phyloP scores from a whole-genome alignment of 202 grass and related monocot genomes.

The Zoysia matrella region DNA sequence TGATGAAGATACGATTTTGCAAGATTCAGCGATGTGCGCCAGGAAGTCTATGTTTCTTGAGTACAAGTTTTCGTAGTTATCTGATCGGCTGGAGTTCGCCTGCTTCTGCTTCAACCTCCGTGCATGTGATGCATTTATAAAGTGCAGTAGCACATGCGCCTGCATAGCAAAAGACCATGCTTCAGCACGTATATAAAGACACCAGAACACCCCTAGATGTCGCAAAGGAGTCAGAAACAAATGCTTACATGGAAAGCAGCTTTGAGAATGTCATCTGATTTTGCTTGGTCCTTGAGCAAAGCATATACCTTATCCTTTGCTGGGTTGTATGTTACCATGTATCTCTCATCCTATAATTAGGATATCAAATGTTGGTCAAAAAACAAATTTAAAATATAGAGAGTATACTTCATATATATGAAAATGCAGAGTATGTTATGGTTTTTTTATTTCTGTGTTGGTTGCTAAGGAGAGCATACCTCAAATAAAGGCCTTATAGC shows the following conservation, averaged over 20 bases:
- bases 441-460: neutral
- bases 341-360: slow-evolving; percentile 81
- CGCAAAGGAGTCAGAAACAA: slow-evolving; percentile 1
- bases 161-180: slow-evolving; percentile 34
- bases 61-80: slow-evolving; percentile 43
- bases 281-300: too few relatives aligned
- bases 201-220: slow-evolving; percentile 13
- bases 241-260: too few relatives aligned
- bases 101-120: slow-evolving; percentile 40
- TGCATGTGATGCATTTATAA: slow-evolving; percentile 75
- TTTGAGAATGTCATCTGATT: too few relatives aligned
- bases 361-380: slow-evolving; percentile 31
- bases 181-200: slow-evolving; percentile 17
- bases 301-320: slow-evolving; percentile 47
- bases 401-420: slow-evolving; percentile 12
- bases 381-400: slow-evolving; percentile 2
- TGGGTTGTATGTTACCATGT: slow-evolving; percentile 95
- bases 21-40: slow-evolving; percentile 84
- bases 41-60: slow-evolving; percentile 72
- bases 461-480: slow-evolving; percentile 39
- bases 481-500: slow-evolving; percentile 80
- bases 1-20: slow-evolving; percentile 86
- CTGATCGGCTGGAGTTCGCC: slow-evolving; percentile 48
- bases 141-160: slow-evolving; percentile 93
- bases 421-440: neutral